phyloP scores from a whole-genome alignment of 495 filamentous ascomycete genomes.

The Neurospora tetrasperma region DNA sequence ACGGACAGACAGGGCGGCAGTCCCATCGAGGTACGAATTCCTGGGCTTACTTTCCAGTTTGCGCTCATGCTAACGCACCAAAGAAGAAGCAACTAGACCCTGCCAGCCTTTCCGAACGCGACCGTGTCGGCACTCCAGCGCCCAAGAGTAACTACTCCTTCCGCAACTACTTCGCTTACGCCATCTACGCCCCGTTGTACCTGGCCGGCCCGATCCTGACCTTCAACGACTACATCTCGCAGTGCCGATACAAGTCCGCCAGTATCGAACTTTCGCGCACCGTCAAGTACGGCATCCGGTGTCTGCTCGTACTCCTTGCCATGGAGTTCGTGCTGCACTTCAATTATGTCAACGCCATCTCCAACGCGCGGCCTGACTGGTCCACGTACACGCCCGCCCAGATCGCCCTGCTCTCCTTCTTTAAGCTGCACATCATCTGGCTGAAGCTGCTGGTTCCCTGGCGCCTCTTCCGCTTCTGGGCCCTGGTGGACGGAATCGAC shows the following conservation, averaged over 20 bases:
- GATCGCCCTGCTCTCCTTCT: constrained; percentile 83
- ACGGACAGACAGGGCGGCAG: constrained; percentile 52
- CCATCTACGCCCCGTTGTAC: constrained; percentile 87
- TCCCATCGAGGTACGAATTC: constrained; percentile 63
- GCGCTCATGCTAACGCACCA: constrained; percentile 45
- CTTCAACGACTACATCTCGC: constrained; percentile 96
- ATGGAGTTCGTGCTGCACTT: constrained; percentile 95
- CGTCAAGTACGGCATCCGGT: constrained; percentile 71
- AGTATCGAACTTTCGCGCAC: constrained; percentile 58
- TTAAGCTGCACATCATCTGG: constrained; percentile 97
- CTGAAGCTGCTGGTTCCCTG: constrained; percentile 93
- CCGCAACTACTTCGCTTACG: constrained; percentile 76
- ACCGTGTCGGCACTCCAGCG: constrained; percentile 70
- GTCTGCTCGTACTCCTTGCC: constrained; percentile 64
- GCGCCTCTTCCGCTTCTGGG: constrained; percentile 96
- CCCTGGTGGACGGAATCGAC: constrained; percentile 80
- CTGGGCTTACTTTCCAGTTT: not conserved
- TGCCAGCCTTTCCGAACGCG: constrained; percentile 71
- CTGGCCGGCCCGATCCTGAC: constrained; percentile 87
- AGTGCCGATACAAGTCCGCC: constrained; percentile 56
- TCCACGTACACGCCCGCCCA: constrained; percentile 76
- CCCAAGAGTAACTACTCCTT: constrained; percentile 61
- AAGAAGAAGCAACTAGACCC: constrained; percentile 99
- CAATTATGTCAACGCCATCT: constrained; percentile 89
- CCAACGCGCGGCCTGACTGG: constrained; percentile 70